phyloP scores from a whole-genome alignment of 2,329 filamentous ascomycete genomes.

The Acrocalymma vagum region DNA sequence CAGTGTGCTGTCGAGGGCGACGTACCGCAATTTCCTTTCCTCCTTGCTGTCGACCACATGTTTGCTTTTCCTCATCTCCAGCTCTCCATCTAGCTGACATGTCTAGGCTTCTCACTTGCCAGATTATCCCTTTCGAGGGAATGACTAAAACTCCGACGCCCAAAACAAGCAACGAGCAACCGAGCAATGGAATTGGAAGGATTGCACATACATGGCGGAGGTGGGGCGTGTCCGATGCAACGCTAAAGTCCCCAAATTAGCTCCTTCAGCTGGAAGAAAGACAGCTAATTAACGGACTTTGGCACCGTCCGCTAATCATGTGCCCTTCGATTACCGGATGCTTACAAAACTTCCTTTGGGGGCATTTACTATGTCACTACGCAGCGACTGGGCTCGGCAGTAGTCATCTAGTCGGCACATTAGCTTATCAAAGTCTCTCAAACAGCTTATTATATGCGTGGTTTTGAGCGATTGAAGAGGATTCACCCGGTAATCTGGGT shows the following conservation, averaged over 20 bases:
- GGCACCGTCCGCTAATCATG: not conserved
- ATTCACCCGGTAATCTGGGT: constrained; percentile 9
- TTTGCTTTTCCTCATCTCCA: too few species aligned
- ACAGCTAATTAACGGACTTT: constrained; percentile 35
- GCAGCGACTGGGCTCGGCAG: constrained; percentile 5
- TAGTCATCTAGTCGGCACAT: not conserved
- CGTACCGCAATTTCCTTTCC: too few species aligned
- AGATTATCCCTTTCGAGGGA: too few species aligned
- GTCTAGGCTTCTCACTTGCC: too few species aligned
- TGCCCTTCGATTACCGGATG: constrained; percentile 32
- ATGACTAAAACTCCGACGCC: too few species aligned
- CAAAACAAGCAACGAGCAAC: too few species aligned
- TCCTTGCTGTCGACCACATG: too few species aligned
- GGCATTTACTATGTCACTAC: constrained; percentile 11
- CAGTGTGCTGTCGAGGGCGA: too few species aligned
- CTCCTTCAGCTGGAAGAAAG: constrained; percentile 14
- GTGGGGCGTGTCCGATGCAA: constrained; percentile 11
- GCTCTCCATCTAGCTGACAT: too few species aligned
- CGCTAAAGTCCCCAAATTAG: constrained; percentile 28
- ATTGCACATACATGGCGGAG: constrained; percentile 12
- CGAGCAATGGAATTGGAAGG: too few species aligned
- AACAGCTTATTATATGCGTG: constrained; percentile 22
- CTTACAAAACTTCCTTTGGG: constrained; percentile 30
- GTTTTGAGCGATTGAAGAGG: constrained; percentile 2
- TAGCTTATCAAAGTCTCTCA: constrained; percentile 29